phyloP scores from a whole-genome alignment of 2,329 filamentous ascomycete genomes.

The Colletotrichum truncatum region DNA sequence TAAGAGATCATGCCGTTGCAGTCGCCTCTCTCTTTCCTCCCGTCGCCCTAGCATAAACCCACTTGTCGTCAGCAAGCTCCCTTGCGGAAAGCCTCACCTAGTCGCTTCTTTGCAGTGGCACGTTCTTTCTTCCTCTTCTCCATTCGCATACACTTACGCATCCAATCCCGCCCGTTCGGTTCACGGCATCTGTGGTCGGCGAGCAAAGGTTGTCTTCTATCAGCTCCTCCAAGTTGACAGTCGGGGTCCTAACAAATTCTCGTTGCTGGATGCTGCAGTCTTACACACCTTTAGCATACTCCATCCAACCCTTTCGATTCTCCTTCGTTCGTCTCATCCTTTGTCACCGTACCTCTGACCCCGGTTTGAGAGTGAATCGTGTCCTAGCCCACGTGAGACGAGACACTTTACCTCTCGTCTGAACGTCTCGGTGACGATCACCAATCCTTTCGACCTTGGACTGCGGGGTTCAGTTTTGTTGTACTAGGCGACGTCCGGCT shows the following conservation, averaged over 20 bases:
- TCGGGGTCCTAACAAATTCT: constrained; percentile 4
- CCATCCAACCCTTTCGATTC: not conserved
- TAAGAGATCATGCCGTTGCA: constrained; percentile 20
- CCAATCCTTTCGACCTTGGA: not conserved
- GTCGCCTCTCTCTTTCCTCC: constrained; percentile 10
- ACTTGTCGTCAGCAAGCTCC: not conserved
- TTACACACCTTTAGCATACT: not conserved
- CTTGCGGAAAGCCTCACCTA: not conserved
- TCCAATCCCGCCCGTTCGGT: not conserved
- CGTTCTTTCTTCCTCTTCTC: not conserved
- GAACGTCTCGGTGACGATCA: constrained; percentile 20
- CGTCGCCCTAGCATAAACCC: not conserved
- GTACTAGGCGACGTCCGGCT: not conserved
- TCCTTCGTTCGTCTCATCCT: constrained; percentile 19
- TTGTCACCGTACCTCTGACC: not conserved
- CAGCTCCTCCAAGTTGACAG: constrained; percentile 10
- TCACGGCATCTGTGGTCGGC: not conserved
- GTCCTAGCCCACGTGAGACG: constrained; percentile 15
- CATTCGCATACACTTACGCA: not conserved
- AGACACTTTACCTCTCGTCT: constrained; percentile 20
- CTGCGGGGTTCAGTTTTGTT: not conserved
- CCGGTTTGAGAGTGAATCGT: not conserved
- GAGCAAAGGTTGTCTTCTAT: constrained; percentile 20
- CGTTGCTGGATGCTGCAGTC: not conserved
- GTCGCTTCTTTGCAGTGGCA: not conserved